These are phyloP conservation scores for Ogataea hybrid DNA, from an alignment of 1,139 yeast species.

Conservation along the genomic window DNA sequence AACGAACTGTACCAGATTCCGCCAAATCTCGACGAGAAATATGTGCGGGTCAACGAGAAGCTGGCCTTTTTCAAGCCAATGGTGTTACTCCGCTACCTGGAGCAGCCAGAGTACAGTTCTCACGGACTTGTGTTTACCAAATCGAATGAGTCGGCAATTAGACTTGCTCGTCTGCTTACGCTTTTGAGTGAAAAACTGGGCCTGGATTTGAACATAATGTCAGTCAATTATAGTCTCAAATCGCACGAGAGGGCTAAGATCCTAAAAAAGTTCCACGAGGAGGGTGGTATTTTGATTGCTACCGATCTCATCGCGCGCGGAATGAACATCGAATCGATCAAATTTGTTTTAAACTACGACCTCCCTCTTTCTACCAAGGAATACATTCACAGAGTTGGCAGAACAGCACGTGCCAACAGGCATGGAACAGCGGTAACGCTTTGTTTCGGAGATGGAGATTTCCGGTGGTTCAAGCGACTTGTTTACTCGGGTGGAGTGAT, in stretches of 20 bases:
- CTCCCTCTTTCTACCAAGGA: constrained; percentile 86
- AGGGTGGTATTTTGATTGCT: constrained; percentile 60
- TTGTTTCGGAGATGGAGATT: constrained; percentile 73
- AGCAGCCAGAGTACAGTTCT: constrained; percentile 24
- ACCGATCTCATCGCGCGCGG: constrained; percentile 97
- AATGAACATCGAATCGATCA: constrained; percentile 71
- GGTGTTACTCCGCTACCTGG: constrained; percentile 55
- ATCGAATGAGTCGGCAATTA: constrained; percentile 82
- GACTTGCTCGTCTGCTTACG: constrained; percentile 62
- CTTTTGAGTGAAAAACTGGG: constrained; percentile 37
- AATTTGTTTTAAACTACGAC: constrained; percentile 85
- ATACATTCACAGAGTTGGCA: constrained; percentile 92
- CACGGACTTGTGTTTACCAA: constrained; percentile 70
- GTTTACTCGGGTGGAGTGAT: constrained; percentile 42
- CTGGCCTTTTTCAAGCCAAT: constrained; percentile 72
- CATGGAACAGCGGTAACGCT: constrained; percentile 71
- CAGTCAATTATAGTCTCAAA: constrained; percentile 36
- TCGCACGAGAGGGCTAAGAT: constrained; percentile 25
- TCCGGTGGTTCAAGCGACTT: constrained; percentile 57
- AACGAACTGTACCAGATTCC: constrained; percentile 60
- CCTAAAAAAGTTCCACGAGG: constrained; percentile 54
- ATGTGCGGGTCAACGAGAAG: constrained; percentile 51
- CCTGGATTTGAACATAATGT: constrained; percentile 26
- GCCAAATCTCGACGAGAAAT: constrained; percentile 48
- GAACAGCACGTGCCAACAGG: constrained; percentile 92